A percentile compares a stretch with the other conserved stretches of the same genome.
Evolutionary conservation across 2,329 filamentous ascomycete species (phyloP).

Genomic region (Microdochium trichocladiopsis): DNA sequence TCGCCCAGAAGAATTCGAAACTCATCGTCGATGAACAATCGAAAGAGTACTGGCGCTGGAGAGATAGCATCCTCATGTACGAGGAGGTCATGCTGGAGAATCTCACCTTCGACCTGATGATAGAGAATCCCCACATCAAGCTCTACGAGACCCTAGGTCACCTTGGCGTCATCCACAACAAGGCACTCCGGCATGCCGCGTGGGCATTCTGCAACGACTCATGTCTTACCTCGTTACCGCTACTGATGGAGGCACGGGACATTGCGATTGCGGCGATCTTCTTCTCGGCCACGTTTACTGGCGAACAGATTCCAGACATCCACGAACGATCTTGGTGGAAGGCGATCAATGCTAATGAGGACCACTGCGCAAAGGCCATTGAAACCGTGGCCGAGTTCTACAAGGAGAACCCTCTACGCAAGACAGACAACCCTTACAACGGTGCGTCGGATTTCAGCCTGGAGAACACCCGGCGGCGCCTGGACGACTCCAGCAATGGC

Average conservation of each 20-base stretch:
- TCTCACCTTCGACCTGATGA: conserved; percentile 87
- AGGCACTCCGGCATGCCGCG: conserved; percentile 72
- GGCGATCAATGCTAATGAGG: conserved; percentile 62
- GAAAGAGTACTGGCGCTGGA: conserved; percentile 98
- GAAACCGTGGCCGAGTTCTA: conserved; percentile 68
- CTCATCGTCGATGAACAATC: conserved; percentile 92
- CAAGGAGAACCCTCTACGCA: conserved; percentile 54
- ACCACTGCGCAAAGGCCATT: conserved; percentile 65
- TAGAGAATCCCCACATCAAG: conserved; percentile 80
- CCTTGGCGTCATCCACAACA: conserved; percentile 70
- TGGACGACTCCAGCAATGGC: conserved; percentile 39
- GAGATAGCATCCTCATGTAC: conserved; percentile 85
- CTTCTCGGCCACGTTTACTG: conserved; percentile 71
- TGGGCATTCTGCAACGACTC: conserved; percentile 96
- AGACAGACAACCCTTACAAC: conserved; percentile 43
- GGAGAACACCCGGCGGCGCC: conserved; percentile 46
- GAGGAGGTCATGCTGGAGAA: conserved; percentile 90
- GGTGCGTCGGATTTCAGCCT: conserved; percentile 48
- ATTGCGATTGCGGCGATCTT: conserved; percentile 84
- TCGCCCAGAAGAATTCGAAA: conserved; percentile 89
- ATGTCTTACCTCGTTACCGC: conserved; percentile 74
- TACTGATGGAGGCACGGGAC: conserved; percentile 71
- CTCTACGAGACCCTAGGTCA: conserved; percentile 75
- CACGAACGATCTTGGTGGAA: conserved; percentile 84
- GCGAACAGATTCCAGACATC: conserved; percentile 69